Evolutionary conservation across 2,329 filamentous ascomycete species (phyloP).

Genomic region (Claviceps humidiphila): DNA sequence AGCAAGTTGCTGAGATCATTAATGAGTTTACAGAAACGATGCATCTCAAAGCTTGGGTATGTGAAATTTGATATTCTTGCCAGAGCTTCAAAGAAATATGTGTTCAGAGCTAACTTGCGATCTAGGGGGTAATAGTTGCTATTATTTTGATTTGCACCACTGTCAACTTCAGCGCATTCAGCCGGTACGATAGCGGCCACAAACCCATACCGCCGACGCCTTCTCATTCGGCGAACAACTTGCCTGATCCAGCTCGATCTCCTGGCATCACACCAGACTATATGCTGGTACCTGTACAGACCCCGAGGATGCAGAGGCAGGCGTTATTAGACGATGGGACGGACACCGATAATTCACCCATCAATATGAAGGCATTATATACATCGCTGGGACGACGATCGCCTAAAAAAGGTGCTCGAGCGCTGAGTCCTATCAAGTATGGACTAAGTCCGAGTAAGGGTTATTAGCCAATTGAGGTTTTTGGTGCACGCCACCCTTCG

Average conservation of each 20-base stretch:
- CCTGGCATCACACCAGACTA: conserved; percentile 27
- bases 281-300: conserved; percentile 38
- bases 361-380: conserved; percentile 27
- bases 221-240: conserved; percentile 7
- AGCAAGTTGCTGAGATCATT: conserved; percentile 83
- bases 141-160: conserved; percentile 34
- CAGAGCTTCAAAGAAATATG: background rate
- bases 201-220: background rate
- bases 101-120: background rate
- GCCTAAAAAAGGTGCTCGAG: conserved; percentile 36
- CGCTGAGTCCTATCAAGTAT: conserved; percentile 34
- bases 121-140: conserved; percentile 37
- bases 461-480: conserved; percentile 6
- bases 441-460: conserved; percentile 25
- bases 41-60: conserved; percentile 60
- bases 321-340: conserved; percentile 31
- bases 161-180: conserved; percentile 37
- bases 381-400: conserved; percentile 34
- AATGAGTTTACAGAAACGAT: conserved; percentile 89
- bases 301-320: conserved; percentile 30
- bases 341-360: conserved; percentile 39
- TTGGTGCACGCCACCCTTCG: background rate
- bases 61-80: conserved; percentile 9
- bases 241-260: conserved; percentile 12
- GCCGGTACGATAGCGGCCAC: conserved; percentile 8